A percentile compares a stretch with the other conserved stretches of the same genome.
Conservation (phyloP, 495 filamentous ascomycete genomes). For the Lepidopterella palustris region DNA sequence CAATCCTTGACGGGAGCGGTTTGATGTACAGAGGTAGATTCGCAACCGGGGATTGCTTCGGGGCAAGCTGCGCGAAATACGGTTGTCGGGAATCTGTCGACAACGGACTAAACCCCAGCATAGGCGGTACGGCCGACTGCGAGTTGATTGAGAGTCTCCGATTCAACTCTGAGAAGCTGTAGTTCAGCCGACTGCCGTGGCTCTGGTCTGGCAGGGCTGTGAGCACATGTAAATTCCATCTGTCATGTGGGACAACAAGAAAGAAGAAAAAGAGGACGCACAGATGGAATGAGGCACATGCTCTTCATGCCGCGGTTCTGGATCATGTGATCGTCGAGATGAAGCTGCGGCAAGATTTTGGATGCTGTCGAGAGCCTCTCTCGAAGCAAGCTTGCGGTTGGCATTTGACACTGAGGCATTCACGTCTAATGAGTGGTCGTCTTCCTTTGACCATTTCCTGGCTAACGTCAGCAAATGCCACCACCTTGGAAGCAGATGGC, state of each 20-base stretch:
- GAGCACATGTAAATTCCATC: slow-evolving; percentile 22
- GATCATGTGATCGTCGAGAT: slow-evolving; percentile 30
- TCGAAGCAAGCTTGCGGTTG: slow-evolving; percentile 28
- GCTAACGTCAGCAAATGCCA: slow-evolving; percentile 13
- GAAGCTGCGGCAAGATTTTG: slow-evolving; percentile 22
- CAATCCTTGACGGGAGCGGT: slow-evolving; percentile 60
- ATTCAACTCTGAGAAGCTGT: slow-evolving; percentile 21
- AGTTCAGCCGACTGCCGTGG: slow-evolving; percentile 20
- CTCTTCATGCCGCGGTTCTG: slow-evolving; percentile 28
- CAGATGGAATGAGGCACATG: slow-evolving; percentile 59
- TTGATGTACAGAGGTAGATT: slow-evolving; percentile 65
- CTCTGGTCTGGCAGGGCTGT: slow-evolving; percentile 29
- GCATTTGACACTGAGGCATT: slow-evolving; percentile 16
- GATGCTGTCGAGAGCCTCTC: slow-evolving; percentile 28
- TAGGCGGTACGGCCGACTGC: slow-evolving; percentile 11
- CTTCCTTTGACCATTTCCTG: slow-evolving; percentile 36
- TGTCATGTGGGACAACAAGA: not conserved
- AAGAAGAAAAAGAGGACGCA: slow-evolving; percentile 35
- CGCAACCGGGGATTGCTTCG: slow-evolving; percentile 24
- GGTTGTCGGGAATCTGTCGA: slow-evolving; percentile 12
- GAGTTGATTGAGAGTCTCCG: slow-evolving; percentile 27
- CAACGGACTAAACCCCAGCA: slow-evolving; percentile 23
- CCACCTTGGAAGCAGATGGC: not conserved
- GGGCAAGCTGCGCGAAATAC: slow-evolving; percentile 17
- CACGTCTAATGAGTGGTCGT: slow-evolving; percentile 19